Conservation (phyloP, 495 filamentous ascomycete species). For the Hyaloscypha bicolor region DNA sequence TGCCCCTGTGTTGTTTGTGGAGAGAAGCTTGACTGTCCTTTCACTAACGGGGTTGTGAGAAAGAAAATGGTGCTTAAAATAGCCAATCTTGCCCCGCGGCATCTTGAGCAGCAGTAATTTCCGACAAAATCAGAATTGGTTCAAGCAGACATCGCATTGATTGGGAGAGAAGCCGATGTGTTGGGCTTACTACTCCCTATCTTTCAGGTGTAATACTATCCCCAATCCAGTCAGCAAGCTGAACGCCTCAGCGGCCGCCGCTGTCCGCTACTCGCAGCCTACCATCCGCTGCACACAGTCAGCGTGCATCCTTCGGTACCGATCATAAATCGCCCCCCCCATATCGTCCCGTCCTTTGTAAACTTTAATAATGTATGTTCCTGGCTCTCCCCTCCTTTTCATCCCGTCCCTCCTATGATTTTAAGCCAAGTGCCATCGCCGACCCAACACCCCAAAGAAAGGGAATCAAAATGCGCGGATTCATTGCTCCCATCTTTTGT, state of each 20-base stretch:
- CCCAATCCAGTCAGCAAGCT: not conserved
- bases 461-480: slow-evolving; percentile 1
- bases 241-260: not conserved
- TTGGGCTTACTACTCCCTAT: no score
- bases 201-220: no score
- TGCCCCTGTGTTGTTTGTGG: no score
- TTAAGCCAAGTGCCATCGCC: not conserved
- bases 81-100: no score
- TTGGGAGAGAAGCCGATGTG: no score
- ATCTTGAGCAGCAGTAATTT: no score
- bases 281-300: not conserved
- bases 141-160: not conserved
- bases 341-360: not conserved
- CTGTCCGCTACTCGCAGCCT: not conserved
- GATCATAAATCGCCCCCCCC: not conserved
- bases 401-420: not conserved
- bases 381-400: not conserved
- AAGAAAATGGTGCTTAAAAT: no score
- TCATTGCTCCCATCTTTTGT: not conserved
- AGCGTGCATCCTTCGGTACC: not conserved
- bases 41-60: no score
- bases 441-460: not conserved
- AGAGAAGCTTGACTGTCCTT: no score
- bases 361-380: slow-evolving; percentile 6
- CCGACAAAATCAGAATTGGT: no score